Base-by-base conservation (phyloP, 306 rosid species). In the Begonia peltatifolia region DNA sequence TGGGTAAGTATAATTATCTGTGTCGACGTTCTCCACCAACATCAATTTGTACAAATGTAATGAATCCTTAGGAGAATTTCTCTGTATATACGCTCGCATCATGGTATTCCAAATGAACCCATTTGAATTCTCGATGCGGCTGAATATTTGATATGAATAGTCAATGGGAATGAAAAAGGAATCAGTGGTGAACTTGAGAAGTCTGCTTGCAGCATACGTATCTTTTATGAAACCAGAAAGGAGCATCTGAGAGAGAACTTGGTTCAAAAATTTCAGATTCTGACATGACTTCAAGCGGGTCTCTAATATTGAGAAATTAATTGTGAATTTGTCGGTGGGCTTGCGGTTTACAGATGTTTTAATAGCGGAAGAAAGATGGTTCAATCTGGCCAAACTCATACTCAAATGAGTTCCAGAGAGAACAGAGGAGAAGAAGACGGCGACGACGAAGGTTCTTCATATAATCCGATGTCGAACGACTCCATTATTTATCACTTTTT, bases 101-200 rank as follows among this genome's bases (percentile, higher is more conserved):
- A 84, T 57, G 10, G 82, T 81, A 67, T 84, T 84, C 90, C 90
- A 84, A 47, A 70, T 78, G 71, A 78, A 84, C 23, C 64, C 74
- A 67, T 78, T 84, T 53, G 87, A 64, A 67, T 69, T 68, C 67
- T 71, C 73, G 22, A 84, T 71, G 61, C 47, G 69, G 41, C 52
- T 57, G 71, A 84, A 76, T 50, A 84, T 59, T 54, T 52, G 63
- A 14, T 67, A 50, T n/a, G 87, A 62, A 53, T 59, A 68, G 50
- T 70, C 53, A 51, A 76, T 60, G 54, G 66, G 78, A 58, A 79
- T 12, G 50, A 67, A 65, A 52, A 57, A 53, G 17, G 82, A 74
- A 22, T 57, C 71, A 1, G 75, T 42, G 0, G 75, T 74, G 68
- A 74, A 74, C 62, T 66, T 70, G 57, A 84, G 64, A 62, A 84